These are phyloP conservation scores for Shiraia bambusicola DNA, from an alignment of 2,329 filamentous ascomycete species.

Conservation along the genomic window DNA sequence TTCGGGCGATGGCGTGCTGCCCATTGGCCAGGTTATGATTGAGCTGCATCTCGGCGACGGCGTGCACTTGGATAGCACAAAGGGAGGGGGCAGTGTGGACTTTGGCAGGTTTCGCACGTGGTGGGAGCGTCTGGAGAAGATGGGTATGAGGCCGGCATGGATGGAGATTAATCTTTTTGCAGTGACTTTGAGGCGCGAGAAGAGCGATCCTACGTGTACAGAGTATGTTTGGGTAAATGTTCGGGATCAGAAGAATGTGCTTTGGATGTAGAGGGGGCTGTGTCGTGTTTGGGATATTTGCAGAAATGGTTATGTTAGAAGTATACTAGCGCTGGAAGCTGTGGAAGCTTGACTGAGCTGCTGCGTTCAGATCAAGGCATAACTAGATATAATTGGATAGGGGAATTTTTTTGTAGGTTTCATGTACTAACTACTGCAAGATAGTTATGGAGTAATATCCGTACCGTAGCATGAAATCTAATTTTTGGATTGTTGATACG, in stretches of 20 bases:
- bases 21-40: conserved; percentile 40
- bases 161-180: conserved; percentile 39
- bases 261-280: conserved; percentile 19
- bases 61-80: conserved; percentile 5
- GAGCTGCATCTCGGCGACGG: conserved; percentile 34
- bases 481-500: too few relatives aligned
- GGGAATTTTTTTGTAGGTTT: background rate
- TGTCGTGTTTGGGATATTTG: too few relatives aligned
- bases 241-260: conserved; percentile 29
- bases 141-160: conserved; percentile 40
- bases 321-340: too few relatives aligned
- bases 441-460: too few relatives aligned
- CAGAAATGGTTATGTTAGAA: too few relatives aligned
- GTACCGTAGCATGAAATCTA: too few relatives aligned
- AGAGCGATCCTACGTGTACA: conserved; percentile 34
- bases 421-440: too few relatives aligned
- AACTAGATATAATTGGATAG: too few relatives aligned
- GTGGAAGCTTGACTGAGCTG: background rate
- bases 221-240: conserved; percentile 41
- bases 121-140: conserved; percentile 38
- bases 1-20: conserved; percentile 24
- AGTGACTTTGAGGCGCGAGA: conserved; percentile 26
- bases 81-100: conserved; percentile 19
- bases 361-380: too few relatives aligned
- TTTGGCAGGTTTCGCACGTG: conserved; percentile 33